Evolutionary conservation across 495 filamentous ascomycete species (phyloP), one percentile per base, ranked within the genome.

Genomic region (Daldinia grandis): DNA sequence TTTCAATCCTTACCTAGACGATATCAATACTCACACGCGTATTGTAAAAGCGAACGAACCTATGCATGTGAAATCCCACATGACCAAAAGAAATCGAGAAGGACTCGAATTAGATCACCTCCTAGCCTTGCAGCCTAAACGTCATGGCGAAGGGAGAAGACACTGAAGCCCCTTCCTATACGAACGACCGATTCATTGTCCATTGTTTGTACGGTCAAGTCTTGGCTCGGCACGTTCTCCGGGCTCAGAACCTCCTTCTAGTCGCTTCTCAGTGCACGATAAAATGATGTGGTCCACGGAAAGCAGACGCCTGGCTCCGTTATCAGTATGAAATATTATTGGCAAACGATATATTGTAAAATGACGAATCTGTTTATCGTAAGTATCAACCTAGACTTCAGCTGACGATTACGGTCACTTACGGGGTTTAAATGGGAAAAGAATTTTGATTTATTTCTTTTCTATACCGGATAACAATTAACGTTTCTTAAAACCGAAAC

Each of bases 321-420:
- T 30, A 24, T 53, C 21, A 25, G 3, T 44, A 24, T 40, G 7
- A 24, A 44, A 53, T 17, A 15, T 6, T 28, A 38, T 58, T 58
- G 24, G 21, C 24, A 14, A 15, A 58, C 24, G 35, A 15, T 30
- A 10, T 25, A 28, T 5, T n/a, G 17, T 10, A 38, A 28, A 44
- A 28, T 37, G 17, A 9, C 19, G 17, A 17, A 25, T 37, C 44
- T 66, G 35, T 78, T 78, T 1, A 50, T 71, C 70, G n/a, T 70
- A 12, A 25, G 10, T 50, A 14, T 50, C 2, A 27, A 27, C 9
- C 17, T 6, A n/a, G 15, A 50, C 19, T 50, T 21, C 27, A 14
- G 21, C 21, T 50, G 21, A 21, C 4, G 10, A 12, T 24, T 50
- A 50, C 47, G 21, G 47, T 50, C 21, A 50, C 19, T 27, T 21